These are phyloP conservation scores for Raffaelea arxii DNA, from an alignment of 2,329 filamentous ascomycete genomes.

Conservation along the genomic window DNA sequence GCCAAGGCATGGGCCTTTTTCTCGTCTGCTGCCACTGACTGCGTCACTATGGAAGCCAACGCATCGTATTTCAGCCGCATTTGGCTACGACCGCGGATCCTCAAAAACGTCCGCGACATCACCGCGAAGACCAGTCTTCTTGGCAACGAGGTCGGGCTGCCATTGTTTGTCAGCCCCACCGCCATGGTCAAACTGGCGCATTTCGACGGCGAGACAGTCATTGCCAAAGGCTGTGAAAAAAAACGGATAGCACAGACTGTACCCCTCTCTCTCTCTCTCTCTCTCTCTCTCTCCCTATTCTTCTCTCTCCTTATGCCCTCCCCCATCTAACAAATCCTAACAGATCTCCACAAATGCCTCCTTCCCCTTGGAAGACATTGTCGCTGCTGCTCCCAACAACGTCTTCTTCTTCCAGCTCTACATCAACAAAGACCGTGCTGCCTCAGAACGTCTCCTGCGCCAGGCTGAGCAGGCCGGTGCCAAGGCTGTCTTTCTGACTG, in stretches of 20 bases:
- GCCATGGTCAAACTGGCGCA: slow-evolving; percentile 56
- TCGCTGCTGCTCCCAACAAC: slow-evolving; percentile 22
- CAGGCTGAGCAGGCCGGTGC: slow-evolving; percentile 7
- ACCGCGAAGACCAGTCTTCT: slow-evolving; percentile 22
- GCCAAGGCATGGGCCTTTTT: slow-evolving; percentile 63
- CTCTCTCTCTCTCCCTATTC: not conserved
- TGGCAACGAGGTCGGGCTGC: slow-evolving; percentile 27
- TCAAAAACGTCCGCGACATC: slow-evolving; percentile 40
- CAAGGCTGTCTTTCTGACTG: slow-evolving; percentile 41
- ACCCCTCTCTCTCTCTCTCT: too few relatives aligned
- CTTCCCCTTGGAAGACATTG: slow-evolving; percentile 45
- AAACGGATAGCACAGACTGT: too few relatives aligned
- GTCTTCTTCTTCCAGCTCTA: slow-evolving; percentile 19
- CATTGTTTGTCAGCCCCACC: slow-evolving; percentile 55
- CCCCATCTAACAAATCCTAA: slow-evolving; percentile 43
- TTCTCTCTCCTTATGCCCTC: slow-evolving; percentile 25
- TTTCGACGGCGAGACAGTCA: slow-evolving; percentile 50
- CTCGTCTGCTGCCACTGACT: slow-evolving; percentile 54
- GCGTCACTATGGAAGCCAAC: slow-evolving; percentile 48
- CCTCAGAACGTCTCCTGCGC: slow-evolving; percentile 38
- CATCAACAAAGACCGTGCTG: slow-evolving; percentile 38
- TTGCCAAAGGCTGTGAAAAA: too few relatives aligned
- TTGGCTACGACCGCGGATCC: slow-evolving; percentile 47
- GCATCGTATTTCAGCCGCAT: slow-evolving; percentile 43
- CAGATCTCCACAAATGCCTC: slow-evolving; percentile 53